Percentiles rank a stretch among this genome's conserved stretches.
Evolutionary conservation across 176 grass and related monocot species (phyloP).

Genomic region (Carex kokanica): DNA sequence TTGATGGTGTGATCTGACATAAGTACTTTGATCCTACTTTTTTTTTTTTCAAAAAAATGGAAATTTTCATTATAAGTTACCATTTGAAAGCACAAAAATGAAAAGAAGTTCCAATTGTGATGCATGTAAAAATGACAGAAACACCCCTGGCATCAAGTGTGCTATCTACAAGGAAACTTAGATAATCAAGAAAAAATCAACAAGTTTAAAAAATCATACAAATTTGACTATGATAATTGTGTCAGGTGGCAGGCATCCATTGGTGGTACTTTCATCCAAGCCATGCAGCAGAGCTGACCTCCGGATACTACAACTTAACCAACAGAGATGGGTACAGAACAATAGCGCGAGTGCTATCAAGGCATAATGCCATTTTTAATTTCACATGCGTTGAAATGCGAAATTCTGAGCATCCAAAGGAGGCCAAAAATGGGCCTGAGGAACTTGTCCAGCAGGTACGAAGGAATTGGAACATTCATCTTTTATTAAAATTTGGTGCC

Average conservation of each 20-base stretch:
- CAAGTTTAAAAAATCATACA: neutral
- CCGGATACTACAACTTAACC: conserved; percentile 72
- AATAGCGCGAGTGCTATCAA: conserved; percentile 48
- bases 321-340: conserved; percentile 54
- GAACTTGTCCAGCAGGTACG: conserved; percentile 47
- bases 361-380: conserved; percentile 63
- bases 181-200: neutral
- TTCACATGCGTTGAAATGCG: conserved; percentile 84
- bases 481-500: neutral
- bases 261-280: conserved; percentile 79
- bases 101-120: neutral
- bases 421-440: conserved; percentile 53
- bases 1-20: neutral
- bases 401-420: conserved; percentile 41
- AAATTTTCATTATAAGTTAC: neutral
- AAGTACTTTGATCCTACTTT: neutral
- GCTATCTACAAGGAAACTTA: neutral
- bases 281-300: conserved; percentile 77
- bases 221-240: neutral
- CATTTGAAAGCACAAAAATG: neutral
- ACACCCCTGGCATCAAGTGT: neutral
- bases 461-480: neutral
- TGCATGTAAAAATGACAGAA: neutral
- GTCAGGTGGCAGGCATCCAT: conserved; percentile 62
- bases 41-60: neutral